A percentile compares a stretch with the other conserved stretches of the same genome.
phyloP scores from a whole-genome alignment of 2,329 filamentous ascomycete species.

The Phaeosphaeria sp. region DNA sequence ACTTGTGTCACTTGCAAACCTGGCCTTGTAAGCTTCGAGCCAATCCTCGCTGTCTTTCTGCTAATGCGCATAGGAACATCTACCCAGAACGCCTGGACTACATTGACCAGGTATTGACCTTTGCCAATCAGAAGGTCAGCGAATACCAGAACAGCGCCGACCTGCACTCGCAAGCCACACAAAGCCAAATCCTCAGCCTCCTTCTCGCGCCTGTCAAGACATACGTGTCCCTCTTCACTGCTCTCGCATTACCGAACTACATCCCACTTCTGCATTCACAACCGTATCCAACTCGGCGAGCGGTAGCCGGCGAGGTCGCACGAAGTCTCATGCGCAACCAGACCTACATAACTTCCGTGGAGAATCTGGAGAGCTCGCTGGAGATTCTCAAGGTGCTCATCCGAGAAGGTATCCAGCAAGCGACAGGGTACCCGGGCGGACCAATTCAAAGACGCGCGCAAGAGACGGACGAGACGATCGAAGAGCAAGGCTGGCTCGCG shows the following conservation, averaged over 20 bases:
- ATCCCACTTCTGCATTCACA: conserved; percentile 89
- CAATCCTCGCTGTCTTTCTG: neutral
- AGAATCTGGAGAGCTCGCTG: conserved; percentile 86
- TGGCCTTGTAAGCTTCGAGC: conserved; percentile 71
- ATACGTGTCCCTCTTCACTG: conserved; percentile 96
- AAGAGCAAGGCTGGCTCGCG: conserved; percentile 97
- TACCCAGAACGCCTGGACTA: conserved; percentile 94
- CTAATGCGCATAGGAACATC: conserved; percentile 69
- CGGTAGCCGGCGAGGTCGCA: conserved; percentile 88
- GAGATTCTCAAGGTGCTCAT: conserved; percentile 90
- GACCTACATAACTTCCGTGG: conserved; percentile 76
- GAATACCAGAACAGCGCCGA: conserved; percentile 96
- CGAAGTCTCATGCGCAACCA: conserved; percentile 82
- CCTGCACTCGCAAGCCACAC: conserved; percentile 83
- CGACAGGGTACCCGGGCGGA: conserved; percentile 83
- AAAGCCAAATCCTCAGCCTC: conserved; percentile 87
- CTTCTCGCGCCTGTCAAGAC: conserved; percentile 89
- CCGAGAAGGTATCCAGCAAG: conserved; percentile 83
- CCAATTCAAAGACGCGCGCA: conserved; percentile 74
- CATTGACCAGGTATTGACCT: conserved; percentile 90
- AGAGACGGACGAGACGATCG: conserved; percentile 96
- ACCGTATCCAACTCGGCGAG: conserved; percentile 88
- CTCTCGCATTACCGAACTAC: conserved; percentile 88
- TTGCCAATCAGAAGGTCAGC: conserved; percentile 83
- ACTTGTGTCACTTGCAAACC: conserved; percentile 89